These are phyloP conservation scores for Mycosphaerelloides madeirae DNA, from an alignment of 2,329 filamentous ascomycete species.

Conservation along the genomic window DNA sequence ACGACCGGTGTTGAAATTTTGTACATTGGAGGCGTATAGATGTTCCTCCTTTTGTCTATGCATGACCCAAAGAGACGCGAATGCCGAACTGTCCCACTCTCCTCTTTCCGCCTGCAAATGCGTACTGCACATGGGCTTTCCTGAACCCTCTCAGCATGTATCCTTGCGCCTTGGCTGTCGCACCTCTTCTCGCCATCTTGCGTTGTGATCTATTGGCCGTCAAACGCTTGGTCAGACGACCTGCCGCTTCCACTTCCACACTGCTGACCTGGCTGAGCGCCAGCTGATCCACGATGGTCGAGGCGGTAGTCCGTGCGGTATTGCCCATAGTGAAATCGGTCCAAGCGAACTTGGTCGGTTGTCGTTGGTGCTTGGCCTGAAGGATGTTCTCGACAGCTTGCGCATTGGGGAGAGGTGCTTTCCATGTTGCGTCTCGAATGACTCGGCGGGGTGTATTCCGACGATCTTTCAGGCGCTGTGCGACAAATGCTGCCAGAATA, in stretches of 20 bases:
- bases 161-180: slow-evolving; percentile 25
- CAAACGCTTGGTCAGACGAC: slow-evolving; percentile 32
- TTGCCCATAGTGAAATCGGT: slow-evolving; percentile 20
- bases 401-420: slow-evolving; percentile 25
- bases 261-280: slow-evolving; percentile 27
- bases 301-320: slow-evolving; percentile 15
- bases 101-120: slow-evolving; percentile 27
- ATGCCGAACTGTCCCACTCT: slow-evolving; percentile 31
- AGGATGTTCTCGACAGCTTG: slow-evolving; percentile 22
- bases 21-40: no score
- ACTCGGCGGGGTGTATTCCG: slow-evolving; percentile 26
- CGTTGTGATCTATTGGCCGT: slow-evolving; percentile 29
- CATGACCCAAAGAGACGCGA: slow-evolving; percentile 26
- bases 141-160: slow-evolving; percentile 26
- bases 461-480: slow-evolving; percentile 27
- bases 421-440: slow-evolving; percentile 31
- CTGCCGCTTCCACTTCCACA: slow-evolving; percentile 28
- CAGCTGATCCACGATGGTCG: slow-evolving; percentile 23
- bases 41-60: slow-evolving; percentile 3
- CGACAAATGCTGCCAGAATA: slow-evolving; percentile 28
- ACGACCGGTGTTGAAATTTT: no score
- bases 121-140: slow-evolving; percentile 25
- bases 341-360: slow-evolving; percentile 16
- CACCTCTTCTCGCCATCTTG: slow-evolving; percentile 29
- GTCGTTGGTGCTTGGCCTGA: slow-evolving; percentile 22